Conservation (phyloP, 345 rosid species). For the Gossypium australe region DNA sequence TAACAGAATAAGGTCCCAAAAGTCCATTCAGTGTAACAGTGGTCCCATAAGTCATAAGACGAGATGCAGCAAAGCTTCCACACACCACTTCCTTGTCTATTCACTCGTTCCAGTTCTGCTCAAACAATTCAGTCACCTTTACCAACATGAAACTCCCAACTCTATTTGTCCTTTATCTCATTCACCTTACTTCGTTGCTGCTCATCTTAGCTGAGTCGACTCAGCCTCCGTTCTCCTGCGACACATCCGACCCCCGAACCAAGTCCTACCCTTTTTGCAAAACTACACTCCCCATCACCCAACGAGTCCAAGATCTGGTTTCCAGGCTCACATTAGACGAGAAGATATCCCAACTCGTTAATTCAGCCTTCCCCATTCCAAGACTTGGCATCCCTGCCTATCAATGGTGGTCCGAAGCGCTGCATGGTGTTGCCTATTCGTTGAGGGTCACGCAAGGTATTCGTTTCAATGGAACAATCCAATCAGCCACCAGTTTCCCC, state of each 20-base stretch:
- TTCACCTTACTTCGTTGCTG: background rate
- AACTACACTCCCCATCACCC: conserved; percentile 44
- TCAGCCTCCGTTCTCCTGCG: conserved; percentile 56
- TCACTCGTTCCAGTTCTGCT: background rate
- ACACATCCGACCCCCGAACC: conserved; percentile 38
- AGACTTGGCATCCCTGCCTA: conserved; percentile 69
- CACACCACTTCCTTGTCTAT: background rate
- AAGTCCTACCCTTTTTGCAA: conserved; percentile 47
- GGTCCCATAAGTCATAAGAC: background rate
- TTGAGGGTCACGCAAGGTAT: conserved; percentile 43
- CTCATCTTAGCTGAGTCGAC: conserved; percentile 20
- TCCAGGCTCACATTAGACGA: conserved; percentile 68
- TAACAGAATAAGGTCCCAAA: background rate
- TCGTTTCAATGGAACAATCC: conserved; percentile 46
- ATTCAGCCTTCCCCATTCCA: conserved; percentile 60
- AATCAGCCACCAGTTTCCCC: conserved; percentile 77
- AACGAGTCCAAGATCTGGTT: conserved; percentile 60
- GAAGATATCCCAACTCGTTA: conserved; percentile 73
- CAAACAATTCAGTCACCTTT: background rate
- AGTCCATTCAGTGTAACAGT: background rate
- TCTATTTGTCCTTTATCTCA: background rate
- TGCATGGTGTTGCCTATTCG: conserved; percentile 65
- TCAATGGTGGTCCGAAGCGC: conserved; percentile 91
- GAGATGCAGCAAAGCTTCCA: background rate
- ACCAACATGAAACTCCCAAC: conserved; percentile 1